These are phyloP conservation scores for Sisymbrium irio DNA, from an alignment of 345 rosid species.

Conservation along the genomic window DNA sequence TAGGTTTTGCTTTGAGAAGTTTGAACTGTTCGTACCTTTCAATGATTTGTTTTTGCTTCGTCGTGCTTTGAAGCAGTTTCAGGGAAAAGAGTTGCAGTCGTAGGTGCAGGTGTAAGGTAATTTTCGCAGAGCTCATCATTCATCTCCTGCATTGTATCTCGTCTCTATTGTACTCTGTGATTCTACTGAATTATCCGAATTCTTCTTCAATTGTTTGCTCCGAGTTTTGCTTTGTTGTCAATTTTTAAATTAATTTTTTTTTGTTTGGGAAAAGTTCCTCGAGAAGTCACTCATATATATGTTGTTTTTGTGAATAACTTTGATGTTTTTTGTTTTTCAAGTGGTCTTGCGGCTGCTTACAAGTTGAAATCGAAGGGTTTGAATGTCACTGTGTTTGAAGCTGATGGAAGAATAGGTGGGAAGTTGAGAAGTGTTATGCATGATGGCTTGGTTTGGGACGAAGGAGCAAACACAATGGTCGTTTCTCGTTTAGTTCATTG, in stretches of 20 bases:
- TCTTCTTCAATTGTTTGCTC: neutral
- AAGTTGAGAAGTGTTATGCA: conserved; percentile 64
- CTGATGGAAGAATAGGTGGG: conserved; percentile 86
- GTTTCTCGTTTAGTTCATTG: neutral
- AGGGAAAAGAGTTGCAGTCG: conserved; percentile 65
- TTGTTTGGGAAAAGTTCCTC: too few species aligned
- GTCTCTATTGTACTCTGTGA: neutral
- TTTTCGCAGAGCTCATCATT: neutral
- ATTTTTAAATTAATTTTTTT: too few species aligned
- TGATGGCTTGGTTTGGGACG: conserved; percentile 77
- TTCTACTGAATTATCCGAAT: neutral
- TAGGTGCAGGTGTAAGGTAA: conserved; percentile 91
- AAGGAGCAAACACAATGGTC: conserved; percentile 98
- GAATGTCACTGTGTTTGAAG: conserved; percentile 77
- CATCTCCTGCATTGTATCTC: conserved; percentile 1
- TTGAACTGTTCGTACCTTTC: neutral
- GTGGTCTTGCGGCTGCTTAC: conserved; percentile 94
- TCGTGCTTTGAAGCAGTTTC: conserved; percentile 37
- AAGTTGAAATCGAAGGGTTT: conserved; percentile 77
- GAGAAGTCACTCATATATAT: neutral
- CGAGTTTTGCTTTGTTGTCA: neutral
- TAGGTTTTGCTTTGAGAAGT: neutral
- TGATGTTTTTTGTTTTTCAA: conserved; percentile 22
- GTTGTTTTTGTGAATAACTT: neutral
- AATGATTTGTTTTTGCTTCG: neutral